These are phyloP conservation scores for Boehmeria nivea DNA, from an alignment of 306 rosid species.

Conservation along the genomic window DNA sequence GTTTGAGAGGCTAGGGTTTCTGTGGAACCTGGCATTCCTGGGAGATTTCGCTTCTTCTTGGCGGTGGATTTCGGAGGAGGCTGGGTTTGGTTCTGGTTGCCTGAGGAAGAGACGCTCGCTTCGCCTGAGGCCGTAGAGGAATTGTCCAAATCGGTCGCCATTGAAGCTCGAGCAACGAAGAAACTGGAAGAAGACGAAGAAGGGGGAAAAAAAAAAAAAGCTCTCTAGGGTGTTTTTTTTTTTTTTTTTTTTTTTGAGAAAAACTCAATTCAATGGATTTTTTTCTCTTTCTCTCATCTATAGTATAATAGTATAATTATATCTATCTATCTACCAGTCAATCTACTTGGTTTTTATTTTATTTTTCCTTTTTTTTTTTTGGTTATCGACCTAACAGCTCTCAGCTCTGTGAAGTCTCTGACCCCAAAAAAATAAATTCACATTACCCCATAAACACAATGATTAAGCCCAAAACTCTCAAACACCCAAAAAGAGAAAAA, in stretches of 20 bases:
- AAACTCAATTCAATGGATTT: slow-evolving; percentile 36
- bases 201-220: slow-evolving; percentile 3
- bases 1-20: not conserved
- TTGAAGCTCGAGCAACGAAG: slow-evolving; percentile 14
- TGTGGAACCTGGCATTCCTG: slow-evolving; percentile 86
- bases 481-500: slow-evolving; percentile 17
- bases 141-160: slow-evolving; percentile 68
- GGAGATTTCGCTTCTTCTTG: slow-evolving; percentile 78
- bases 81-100: slow-evolving; percentile 29
- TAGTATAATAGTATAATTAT: slow-evolving; percentile 9
- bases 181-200: no score
- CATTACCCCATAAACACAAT: slow-evolving; percentile 44
- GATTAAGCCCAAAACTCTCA: slow-evolving; percentile 38
- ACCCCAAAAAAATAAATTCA: slow-evolving; percentile 31
- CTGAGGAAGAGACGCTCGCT: slow-evolving; percentile 77
- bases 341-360: slow-evolving; percentile 19
- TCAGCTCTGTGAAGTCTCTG: slow-evolving; percentile 47
- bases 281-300: not conserved
- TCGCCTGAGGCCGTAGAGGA: slow-evolving; percentile 81
- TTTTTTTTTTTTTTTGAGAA: not conserved
- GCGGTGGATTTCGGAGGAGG: slow-evolving; percentile 35
- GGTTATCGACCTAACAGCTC: slow-evolving; percentile 57
- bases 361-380: slow-evolving; percentile 13
- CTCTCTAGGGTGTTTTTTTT: slow-evolving; percentile 7
- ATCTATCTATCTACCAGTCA: slow-evolving; percentile 61